Base-by-base conservation (phyloP, 1,139 yeast species). In the Pichia sorboxylosa region DNA sequence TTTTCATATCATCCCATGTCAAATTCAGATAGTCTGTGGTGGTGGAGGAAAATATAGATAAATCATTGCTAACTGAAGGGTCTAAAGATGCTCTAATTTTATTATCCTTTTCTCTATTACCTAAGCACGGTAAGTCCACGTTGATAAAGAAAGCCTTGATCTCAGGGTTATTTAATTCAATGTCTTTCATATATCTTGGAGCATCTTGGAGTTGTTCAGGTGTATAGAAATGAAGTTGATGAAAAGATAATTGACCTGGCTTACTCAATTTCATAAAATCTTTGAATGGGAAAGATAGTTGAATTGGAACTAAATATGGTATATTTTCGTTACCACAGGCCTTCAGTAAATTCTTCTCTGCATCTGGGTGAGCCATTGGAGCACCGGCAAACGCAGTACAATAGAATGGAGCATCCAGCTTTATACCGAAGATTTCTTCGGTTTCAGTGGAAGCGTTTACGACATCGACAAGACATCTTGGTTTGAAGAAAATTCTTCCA, bases 321-420 rank as follows among this genome's bases (percentile, higher is more conserved):
- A 68, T 52, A 9, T 57, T 56, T 29, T 65, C 65, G 30, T 55
- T 58, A 14, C 60, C 68, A 13, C 70, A 65, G 2, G 63, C 60
- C 33, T 64, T 50, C 1, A 73, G 57, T 35, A 69, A 51, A 7
- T 63, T 68, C 30, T 58, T 57, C 47, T 77, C 84, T 1, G 81
- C 84, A 27, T 73, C 78, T 0, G 68, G 67, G 43, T 69, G 72
- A 2, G 82, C 83, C 55, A 73, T 61, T 37, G 61, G 64, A 28
- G 80, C 79, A 44, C 74, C 69, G 0, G 82, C 83, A 24, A 77
- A 67, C 1, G 84, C 82, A 10, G 81, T 71, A 32, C 74, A 61
- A 37, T 78, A 79, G 41, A 76, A 64, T 6, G 85, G 85, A 3
- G 66, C 58, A 13, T 56, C 50, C 17, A 61, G 57, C 22, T 52